A percentile compares a stretch with the other conserved stretches of the same genome.
Conservation (phyloP, 805 yeast genomes). For the Lipomyces orientalis region DNA sequence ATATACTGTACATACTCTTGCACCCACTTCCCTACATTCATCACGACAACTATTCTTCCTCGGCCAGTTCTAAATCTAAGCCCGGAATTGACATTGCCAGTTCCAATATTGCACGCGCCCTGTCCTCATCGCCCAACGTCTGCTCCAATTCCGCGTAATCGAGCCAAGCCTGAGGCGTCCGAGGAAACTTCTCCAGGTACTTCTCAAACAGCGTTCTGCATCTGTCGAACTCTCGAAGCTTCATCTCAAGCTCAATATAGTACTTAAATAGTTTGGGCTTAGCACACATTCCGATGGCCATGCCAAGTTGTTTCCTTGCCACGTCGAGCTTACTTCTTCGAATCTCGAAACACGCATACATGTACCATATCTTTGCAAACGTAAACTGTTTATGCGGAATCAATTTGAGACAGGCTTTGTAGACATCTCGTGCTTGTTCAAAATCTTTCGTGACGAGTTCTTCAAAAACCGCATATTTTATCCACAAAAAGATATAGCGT, state of each 20-base stretch:
- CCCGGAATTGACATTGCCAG: constrained; percentile 50
- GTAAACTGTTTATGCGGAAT: constrained; percentile 68
- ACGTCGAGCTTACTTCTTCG: constrained; percentile 56
- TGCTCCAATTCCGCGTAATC: constrained; percentile 73
- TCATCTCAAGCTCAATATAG: constrained; percentile 71
- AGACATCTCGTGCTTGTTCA: constrained; percentile 57
- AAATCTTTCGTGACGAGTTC: constrained; percentile 57
- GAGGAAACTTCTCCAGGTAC: constrained; percentile 58
- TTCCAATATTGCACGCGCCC: constrained; percentile 69
- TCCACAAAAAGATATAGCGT: constrained; percentile 73
- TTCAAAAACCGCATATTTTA: constrained; percentile 64
- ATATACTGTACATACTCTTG: constrained; percentile 9
- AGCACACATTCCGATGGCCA: constrained; percentile 70
- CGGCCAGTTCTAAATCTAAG: constrained; percentile 19
- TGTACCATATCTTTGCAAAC: constrained; percentile 76
- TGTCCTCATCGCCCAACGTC: constrained; percentile 66
- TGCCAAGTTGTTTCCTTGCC: constrained; percentile 75
- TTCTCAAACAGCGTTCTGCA: constrained; percentile 75
- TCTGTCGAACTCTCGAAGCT: constrained; percentile 78
- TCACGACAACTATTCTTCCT: constrained; percentile 6
- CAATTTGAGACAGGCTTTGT: constrained; percentile 54
- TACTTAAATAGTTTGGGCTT: constrained; percentile 61
- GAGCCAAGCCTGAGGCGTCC: constrained; percentile 57
- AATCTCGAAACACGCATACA: constrained; percentile 72
- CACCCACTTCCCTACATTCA: not conserved